Base-by-base conservation (phyloP, 2,329 filamentous ascomycete genomes). In the Ascochyta clinopodiicola region DNA sequence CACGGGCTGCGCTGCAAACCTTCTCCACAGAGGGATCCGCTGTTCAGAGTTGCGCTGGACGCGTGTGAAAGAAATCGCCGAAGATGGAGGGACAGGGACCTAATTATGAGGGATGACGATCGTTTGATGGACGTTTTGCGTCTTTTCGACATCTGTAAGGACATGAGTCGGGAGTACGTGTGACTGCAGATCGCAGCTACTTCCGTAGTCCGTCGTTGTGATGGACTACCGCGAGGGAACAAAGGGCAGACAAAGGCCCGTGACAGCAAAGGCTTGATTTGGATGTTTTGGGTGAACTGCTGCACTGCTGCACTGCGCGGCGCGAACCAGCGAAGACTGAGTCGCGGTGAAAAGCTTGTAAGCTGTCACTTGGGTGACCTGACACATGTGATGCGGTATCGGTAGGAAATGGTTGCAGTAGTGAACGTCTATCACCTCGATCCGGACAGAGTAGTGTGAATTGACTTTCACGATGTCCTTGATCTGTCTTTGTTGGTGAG, bases 261-360 rank as follows among this genome's bases (percentile, higher is more conserved):
- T 55, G 52, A 25, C 21, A 21, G 10, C 4, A 5, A 15, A 35
- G 40, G 29, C 37, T 25, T 29, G 36, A 29, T 54, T 39, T 44
- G 42, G 15, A 38, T 12, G 34, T 12, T 44, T 39, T 39, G 51
- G 35, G 39, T 44, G 51, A 55, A 55, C 51, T 22, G 42, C 45
- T 50, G 45, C 40, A 42, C 17, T 19, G 15, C 19, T 50, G 45
- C 40, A 42, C 17, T 19, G 15, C 19, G 37, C 36, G 45, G 52
- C 42, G 39, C 45, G 45, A 29, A 50, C 40, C 42, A 45, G 52
- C 52, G 31, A 50, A 42, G 17, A 31, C 27, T 45, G 45, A 45
- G 51, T 55, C 36, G 51, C 15, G 35, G 19, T 19, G 24, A 42
- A 24, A 42, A 50, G 52, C 36, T 56, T 56, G 43, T 46, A 31